Evolutionary conservation across 139 green algal genomes (phyloP), one percentile per base, ranked within the genome.

Genomic region (Picochlorum sp.): DNA sequence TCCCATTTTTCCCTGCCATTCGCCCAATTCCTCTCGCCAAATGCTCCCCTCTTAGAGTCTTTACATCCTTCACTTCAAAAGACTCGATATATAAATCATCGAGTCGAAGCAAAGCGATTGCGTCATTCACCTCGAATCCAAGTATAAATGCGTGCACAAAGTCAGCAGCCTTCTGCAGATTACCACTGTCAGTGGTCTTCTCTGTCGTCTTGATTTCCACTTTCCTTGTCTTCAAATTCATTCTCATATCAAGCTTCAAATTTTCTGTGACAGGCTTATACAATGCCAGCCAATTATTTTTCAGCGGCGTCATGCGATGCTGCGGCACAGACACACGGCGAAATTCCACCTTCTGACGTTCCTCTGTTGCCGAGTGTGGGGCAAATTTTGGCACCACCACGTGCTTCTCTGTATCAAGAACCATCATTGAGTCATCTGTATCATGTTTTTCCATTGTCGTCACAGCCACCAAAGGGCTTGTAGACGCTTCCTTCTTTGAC

Each of bases 21-120:
- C 92, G 80, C 1, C 90, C 93, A 39, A 99, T 98, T 47, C 79
- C 85, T 3, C 93, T 72, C 2, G 90, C 93, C 45, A 99, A 55
- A 75, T 99, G 93, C 79, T 99, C 93, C 0, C 93, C 93, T 3
- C 83, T 64, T 55, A 99, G 65, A 13, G 93, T 99, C 80, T 97
- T 96, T 24, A 96, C 89, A 59, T 96, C 86, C 68, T 99, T 99
- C 59, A 98, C 76, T 73, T 99, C 93, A 62, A 99, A 99, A 41
- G 74, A 89, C 73, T 99, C 93, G 4, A 99, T 68, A 64, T 97
- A 99, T 35, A 99, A 67, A 67, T 99, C 93, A 56, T 98, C 93
- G 51, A 99, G 65, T 6, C 93, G 80, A 47, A 99, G 79, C 62
- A 99, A 77, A 14, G 93, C 93, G 28, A 99, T 86, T 4, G 91